Base-by-base conservation (phyloP, 331 rosid genomes). In the Acacia concinna region DNA sequence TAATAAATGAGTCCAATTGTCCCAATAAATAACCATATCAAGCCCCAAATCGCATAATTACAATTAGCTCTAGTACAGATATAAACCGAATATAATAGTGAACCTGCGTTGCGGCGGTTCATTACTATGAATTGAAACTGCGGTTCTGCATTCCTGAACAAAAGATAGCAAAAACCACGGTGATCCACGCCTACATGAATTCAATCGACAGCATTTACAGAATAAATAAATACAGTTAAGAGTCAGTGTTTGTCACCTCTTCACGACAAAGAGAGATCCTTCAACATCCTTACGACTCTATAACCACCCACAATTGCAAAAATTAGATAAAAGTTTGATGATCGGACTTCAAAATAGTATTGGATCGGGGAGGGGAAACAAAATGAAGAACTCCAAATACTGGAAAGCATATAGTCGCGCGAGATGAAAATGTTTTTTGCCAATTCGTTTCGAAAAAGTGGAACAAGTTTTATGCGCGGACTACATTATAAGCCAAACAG, bases 261-360 rank as follows among this genome's bases (percentile, higher is more conserved):
- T 89, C 28, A 95, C 98, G 30, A 95, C 98, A 59, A 95, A 95
- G 69, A 95, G 98, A 85, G 98, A 92, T 83, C 98, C 98, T 90
- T 92, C 98, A 35, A 95, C 98, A 81, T 95, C 96, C 89, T 92
- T 95, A 65, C 98, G 98, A 88, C 98, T 92, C 98, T 94, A 73
- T 74, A 88, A 59, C 80, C 81, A 72, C 35, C 74, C 38, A 81
- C 25, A 38, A 71, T 25, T 41, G 32, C 71, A 0, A 31, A 52
- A 15, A 34, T 73, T 30, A 77, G 80, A 56, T 28, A 60, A 72
- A 41, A 35, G 62, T 17, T 64, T 6, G 25, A 54, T 62, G 66
- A 1, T 68, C 70, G 68, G 20, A 44, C 59, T 40, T 21, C n/a
- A 72, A 72, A 47, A 23, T 75, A 12, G 35, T 18, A 40, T 68